phyloP scores from a whole-genome alignment of 2,329 filamentous ascomycete species.

The Fusarium agapanthi region DNA sequence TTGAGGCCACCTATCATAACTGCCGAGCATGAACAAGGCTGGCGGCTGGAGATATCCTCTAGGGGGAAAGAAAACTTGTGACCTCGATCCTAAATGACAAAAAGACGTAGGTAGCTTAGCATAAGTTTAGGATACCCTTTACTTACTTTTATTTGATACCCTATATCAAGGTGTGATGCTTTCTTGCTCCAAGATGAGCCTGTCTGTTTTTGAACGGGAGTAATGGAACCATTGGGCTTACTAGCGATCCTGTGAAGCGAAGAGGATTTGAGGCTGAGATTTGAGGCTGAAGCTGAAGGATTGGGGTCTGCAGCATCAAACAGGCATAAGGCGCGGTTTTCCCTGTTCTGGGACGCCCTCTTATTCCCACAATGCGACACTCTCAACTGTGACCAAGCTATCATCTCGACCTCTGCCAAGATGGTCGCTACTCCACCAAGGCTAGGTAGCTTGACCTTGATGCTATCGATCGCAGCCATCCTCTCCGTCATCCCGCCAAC shows the following conservation, averaged over 20 bases:
- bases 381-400: not conserved
- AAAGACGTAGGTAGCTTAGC: fast-evolving
- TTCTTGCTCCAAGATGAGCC: fast-evolving
- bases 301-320: not conserved
- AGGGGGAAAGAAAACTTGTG: not conserved
- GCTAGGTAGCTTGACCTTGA: not conserved
- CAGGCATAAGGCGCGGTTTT: not conserved
- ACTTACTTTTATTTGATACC: fast-evolving
- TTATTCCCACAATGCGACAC: not conserved
- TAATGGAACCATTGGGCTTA: not conserved
- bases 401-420: not conserved
- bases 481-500: not conserved
- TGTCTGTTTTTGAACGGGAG: not conserved
- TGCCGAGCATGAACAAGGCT: not conserved
- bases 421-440: not conserved
- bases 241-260: not conserved
- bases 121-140: not conserved
- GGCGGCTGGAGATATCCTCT: not conserved
- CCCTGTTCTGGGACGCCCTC: not conserved
- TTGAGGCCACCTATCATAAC: not conserved
- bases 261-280: not conserved
- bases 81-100: not conserved
- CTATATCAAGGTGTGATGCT: fast-evolving
- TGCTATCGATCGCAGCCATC: not conserved
- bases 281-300: not conserved